Evolutionary conservation across 2,329 filamentous ascomycete genomes (phyloP).

Genomic region (Fusarium brevicatenulatum): DNA sequence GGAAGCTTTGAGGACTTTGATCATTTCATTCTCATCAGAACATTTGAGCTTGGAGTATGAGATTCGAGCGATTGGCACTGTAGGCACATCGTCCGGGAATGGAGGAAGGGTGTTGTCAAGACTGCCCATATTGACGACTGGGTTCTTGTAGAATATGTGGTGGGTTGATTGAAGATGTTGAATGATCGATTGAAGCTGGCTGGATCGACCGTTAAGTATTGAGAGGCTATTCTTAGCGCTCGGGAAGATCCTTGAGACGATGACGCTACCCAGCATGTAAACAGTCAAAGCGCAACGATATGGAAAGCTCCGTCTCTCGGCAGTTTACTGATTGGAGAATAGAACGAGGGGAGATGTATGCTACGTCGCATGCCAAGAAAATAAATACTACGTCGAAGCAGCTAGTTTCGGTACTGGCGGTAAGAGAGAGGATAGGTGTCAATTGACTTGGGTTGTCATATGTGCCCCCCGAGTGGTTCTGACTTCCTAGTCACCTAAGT

Average conservation of each 20-base stretch:
- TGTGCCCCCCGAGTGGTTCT: no score
- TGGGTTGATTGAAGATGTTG: background rate
- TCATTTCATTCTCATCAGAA: background rate
- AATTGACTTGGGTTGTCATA: no score
- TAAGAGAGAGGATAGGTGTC: background rate
- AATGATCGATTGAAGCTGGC: background rate
- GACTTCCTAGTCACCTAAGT: background rate
- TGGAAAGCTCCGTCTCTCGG: background rate
- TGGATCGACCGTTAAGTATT: background rate
- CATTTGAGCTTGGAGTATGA: background rate
- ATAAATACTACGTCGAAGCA: background rate
- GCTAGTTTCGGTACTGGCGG: background rate
- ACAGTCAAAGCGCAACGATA: background rate
- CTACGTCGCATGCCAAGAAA: background rate
- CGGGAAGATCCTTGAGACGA: background rate
- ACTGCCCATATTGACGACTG: background rate
- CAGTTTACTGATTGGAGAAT: background rate
- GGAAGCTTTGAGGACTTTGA: background rate
- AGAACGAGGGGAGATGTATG: fast-evolving
- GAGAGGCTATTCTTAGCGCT: background rate
- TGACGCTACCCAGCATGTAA: background rate
- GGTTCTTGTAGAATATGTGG: fast-evolving
- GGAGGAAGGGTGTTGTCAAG: background rate
- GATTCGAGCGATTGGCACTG: background rate
- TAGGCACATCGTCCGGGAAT: background rate